Evolutionary conservation across 1,139 yeast genomes (phyloP), one percentile per base, ranked within the genome.

Genomic region (Pichia sp.): DNA sequence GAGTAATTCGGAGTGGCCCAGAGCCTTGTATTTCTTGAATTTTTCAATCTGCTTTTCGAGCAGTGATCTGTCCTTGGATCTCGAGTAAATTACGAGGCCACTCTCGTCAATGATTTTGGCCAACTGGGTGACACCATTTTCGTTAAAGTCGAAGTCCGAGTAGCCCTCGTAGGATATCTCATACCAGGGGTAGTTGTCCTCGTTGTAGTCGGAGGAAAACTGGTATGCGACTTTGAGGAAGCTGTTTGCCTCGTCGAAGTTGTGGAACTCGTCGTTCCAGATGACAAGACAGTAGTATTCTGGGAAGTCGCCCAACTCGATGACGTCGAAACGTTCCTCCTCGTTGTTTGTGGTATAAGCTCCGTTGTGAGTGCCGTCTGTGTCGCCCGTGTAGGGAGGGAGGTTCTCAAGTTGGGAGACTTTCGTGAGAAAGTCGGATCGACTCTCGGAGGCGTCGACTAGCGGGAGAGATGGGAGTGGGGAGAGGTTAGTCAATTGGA

Each of bases 241-340:
- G 1, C 64, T 60, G 12, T 70, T 68, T 1, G 84, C 83, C 45
- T 73, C 71, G 1, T 74, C 71, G 58, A 76, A 76, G 60, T 80
- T 77, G 62, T 86, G 93, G 57, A 72, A 74, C 62, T 86, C 93
- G 62, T 86, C 95, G 64, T 86, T 86, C 85, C 90, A 86, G 21
- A 85, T 69, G 22, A 83, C 65, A 34, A 83, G 71, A 46, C 71
- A 69, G 43, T 52, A 60, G 13, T 49, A 53, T 8, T 55, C 56
- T 1, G 60, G 47, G 23, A 41, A 19, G 52, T 63, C 63, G 18
- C 51, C 55, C 1, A 36, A 23, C 1, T 54, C 54, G 34, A 57
- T 57, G 34, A 47, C 55, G 39, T 46, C 18, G 2, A 41, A 31
- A 6, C 30, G 10, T 16, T 25, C 47, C 25, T 30, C 26, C 5